A percentile compares a stretch with the other conserved stretches of the same genome.
These are phyloP conservation scores for Sphagnurus paluster DNA, from an alignment of 1,284 basidiomycete species.

Conservation along the genomic window DNA sequence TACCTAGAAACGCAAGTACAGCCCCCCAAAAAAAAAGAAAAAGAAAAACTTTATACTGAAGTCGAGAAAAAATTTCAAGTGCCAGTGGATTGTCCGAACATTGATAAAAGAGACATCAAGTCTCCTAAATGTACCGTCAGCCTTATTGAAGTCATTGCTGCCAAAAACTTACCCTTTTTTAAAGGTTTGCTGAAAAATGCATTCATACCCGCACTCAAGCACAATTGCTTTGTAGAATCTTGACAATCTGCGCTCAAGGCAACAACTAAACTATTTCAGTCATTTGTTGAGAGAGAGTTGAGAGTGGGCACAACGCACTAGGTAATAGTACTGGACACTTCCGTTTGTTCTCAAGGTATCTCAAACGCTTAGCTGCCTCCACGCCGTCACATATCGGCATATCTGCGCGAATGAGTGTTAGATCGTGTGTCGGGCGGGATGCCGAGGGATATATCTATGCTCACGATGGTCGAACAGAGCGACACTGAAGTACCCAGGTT, in stretches of 20 bases:
- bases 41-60: background rate
- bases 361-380: conserved; percentile 64
- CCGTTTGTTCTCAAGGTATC: conserved; percentile 56
- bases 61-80: background rate
- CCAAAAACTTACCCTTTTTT: conserved; percentile 48
- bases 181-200: conserved; percentile 71
- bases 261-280: conserved; percentile 45
- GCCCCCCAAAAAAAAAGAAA: background rate
- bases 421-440: no score
- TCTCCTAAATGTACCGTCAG: conserved; percentile 35
- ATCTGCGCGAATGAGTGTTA: conserved; percentile 46
- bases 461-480: conserved; percentile 74
- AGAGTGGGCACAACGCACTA: conserved; percentile 41
- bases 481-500: conserved; percentile 65
- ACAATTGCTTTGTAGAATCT: conserved; percentile 71
- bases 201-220: conserved; percentile 73
- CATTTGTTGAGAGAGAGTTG: conserved; percentile 5
- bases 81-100: conserved; percentile 38
- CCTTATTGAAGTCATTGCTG: background rate
- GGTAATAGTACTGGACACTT: conserved; percentile 51
- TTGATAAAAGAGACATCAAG: conserved; percentile 44
- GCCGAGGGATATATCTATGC: no score
- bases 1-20: background rate
- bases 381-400: conserved; percentile 78
- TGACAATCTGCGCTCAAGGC: conserved; percentile 74